Evolutionary conservation across 768 basidiomycete genomes (phyloP).

Genomic region (Calocera viscosa): DNA sequence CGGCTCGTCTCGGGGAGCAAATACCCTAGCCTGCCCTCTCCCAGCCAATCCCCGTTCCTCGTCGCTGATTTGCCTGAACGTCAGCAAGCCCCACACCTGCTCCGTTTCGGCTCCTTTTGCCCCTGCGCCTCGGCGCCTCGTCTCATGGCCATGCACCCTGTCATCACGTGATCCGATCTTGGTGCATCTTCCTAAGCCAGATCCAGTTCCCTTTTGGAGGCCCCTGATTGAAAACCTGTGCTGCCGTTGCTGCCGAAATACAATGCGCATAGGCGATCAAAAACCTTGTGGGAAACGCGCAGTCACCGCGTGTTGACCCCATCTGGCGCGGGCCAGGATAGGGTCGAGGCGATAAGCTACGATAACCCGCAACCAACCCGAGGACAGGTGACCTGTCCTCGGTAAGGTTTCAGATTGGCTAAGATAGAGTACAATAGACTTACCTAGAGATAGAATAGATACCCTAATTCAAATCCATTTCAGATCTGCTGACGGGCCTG

Average conservation of each 20-base stretch:
- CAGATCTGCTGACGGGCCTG: no score
- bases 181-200: background rate
- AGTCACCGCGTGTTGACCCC: no score
- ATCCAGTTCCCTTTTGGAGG: background rate
- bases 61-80: background rate
- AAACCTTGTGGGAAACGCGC: conserved; percentile 3
- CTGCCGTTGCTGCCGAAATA: background rate
- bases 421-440: no score
- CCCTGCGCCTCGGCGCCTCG: background rate
- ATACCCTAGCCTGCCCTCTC: background rate
- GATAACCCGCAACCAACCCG: no score
- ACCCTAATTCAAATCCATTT: no score
- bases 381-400: no score
- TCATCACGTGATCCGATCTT: background rate
- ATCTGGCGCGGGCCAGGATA: no score
- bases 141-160: background rate
- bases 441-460: no score
- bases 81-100: conserved; percentile 1
- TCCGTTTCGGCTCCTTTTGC: conserved; percentile 1
- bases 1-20: background rate
- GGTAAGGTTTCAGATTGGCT: no score
- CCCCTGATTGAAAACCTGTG: conserved; percentile 4
- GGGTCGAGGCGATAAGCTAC: no score
- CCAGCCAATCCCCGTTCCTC: background rate
- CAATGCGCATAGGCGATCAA: background rate